A percentile compares a stretch with the other conserved stretches of the same genome.
These are phyloP conservation scores for Saprolegnia diclina DNA, from an alignment of 352 stramenopile genomes.

Conservation along the genomic window DNA sequence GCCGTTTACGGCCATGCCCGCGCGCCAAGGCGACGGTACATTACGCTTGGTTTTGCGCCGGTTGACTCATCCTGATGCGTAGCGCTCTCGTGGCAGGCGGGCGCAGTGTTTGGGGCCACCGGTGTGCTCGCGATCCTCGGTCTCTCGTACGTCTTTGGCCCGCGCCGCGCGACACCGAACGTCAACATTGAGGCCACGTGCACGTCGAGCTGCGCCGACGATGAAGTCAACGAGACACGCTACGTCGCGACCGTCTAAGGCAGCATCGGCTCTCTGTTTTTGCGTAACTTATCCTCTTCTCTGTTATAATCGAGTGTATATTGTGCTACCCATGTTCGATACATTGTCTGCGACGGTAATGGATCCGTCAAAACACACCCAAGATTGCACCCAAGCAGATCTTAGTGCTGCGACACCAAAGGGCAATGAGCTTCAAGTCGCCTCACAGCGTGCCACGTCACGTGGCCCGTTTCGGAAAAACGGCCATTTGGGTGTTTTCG, in stretches of 20 bases:
- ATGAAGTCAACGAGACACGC: neutral
- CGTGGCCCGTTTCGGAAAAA: too few species aligned
- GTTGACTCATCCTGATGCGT: neutral
- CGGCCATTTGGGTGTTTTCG: neutral
- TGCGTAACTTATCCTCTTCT: constrained; percentile 1
- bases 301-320: neutral
- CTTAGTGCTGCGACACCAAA: neutral
- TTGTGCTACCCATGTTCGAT: too few species aligned
- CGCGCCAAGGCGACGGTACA: neutral
- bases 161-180: neutral
- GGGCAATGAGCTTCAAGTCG: neutral
- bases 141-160: constrained; percentile 5
- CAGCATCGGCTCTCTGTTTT: neutral
- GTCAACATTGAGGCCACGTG: constrained; percentile 8
- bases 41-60: neutral
- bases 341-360: neutral
- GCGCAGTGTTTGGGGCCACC: neutral
- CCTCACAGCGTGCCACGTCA: too few species aligned
- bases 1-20: neutral
- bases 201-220: neutral
- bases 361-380: too few species aligned
- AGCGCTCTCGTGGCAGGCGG: constrained; percentile 6
- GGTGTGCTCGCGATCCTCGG: constrained; percentile 1
- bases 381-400: neutral
- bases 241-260: neutral